phyloP scores from a whole-genome alignment of 352 stramenopile genomes.

The Globisporangium carolinianum region DNA sequence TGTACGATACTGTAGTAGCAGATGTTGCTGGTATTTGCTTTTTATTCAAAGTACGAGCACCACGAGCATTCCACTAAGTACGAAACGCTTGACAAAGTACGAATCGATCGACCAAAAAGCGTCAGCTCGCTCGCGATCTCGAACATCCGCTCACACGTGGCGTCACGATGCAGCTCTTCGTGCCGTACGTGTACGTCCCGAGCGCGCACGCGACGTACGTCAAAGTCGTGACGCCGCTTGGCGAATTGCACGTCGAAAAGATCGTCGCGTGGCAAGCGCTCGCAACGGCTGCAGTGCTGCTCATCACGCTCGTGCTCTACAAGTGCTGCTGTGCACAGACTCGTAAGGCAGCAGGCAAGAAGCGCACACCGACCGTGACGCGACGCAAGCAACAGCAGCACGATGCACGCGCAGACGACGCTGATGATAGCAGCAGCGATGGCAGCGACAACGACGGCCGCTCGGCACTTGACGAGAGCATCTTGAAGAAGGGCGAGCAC shows the following conservation, averaged over 20 bases:
- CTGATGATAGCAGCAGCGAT: conserved; percentile 6
- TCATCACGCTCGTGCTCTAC: conserved; percentile 29
- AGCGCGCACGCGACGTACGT: conserved; percentile 44
- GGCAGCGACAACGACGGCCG: conserved; percentile 16
- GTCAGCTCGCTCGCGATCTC: too few species aligned
- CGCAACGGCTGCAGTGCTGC: conserved; percentile 22
- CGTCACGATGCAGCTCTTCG: conserved; percentile 29
- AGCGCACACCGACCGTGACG: background rate
- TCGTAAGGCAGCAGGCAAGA: background rate
- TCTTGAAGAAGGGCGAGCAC: conserved; percentile 62
- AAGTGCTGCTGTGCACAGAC: conserved; percentile 6
- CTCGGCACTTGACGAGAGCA: conserved; percentile 54
- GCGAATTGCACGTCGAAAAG: conserved; percentile 56
- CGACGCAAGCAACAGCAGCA: conserved; percentile 7
- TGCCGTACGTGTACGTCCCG: conserved; percentile 72
- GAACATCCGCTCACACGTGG: too few species aligned
- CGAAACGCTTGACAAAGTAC: background rate
- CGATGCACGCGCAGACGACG: background rate
- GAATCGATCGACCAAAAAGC: too few species aligned
- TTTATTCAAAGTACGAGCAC: background rate
- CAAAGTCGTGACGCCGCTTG: conserved; percentile 68
- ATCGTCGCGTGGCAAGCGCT: conserved; percentile 31
- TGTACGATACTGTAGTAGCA: too few species aligned
- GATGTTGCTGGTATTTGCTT: too few species aligned
- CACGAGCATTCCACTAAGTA: background rate